Evolutionary conservation across 306 rosid genomes (phyloP).

Genomic region (Crataegus laevigata): DNA sequence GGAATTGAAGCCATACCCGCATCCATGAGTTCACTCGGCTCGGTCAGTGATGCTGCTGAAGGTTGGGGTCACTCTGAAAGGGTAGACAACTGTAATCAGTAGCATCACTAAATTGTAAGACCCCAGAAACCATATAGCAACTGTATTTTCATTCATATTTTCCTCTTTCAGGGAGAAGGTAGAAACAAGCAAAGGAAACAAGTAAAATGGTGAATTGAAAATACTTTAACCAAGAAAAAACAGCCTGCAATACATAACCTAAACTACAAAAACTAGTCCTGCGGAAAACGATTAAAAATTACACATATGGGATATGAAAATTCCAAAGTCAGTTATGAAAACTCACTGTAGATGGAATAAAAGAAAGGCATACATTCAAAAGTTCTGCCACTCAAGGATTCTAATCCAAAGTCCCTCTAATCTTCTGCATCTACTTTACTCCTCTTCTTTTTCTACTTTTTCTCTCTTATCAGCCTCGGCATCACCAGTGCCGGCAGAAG

Average conservation of each 20-base stretch:
- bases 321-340: not conserved
- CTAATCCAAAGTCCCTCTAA: slow-evolving; percentile 16
- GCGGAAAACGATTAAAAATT: slow-evolving; percentile 9
- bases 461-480: slow-evolving; percentile 44
- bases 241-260: not conserved
- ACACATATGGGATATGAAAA: not conserved
- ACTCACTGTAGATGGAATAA: slow-evolving; percentile 8
- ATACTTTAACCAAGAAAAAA: not conserved
- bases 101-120: not conserved
- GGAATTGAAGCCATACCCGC: not conserved
- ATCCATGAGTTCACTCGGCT: not conserved
- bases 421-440: slow-evolving; percentile 40
- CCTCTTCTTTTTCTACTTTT: slow-evolving; percentile 55
- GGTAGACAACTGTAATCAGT: not conserved
- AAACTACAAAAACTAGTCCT: slow-evolving; percentile 7
- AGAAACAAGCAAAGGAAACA: not conserved
- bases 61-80: not conserved
- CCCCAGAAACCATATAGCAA: not conserved
- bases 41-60: not conserved
- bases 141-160: not conserved
- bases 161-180: not conserved
- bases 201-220: not conserved
- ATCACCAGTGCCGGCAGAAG: slow-evolving; percentile 5
- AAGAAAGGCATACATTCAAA: slow-evolving; percentile 6
- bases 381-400: not conserved